Evolutionary conservation across 2,329 filamentous ascomycete species (phyloP).

Genomic region (Rhynchosporium agropyri): DNA sequence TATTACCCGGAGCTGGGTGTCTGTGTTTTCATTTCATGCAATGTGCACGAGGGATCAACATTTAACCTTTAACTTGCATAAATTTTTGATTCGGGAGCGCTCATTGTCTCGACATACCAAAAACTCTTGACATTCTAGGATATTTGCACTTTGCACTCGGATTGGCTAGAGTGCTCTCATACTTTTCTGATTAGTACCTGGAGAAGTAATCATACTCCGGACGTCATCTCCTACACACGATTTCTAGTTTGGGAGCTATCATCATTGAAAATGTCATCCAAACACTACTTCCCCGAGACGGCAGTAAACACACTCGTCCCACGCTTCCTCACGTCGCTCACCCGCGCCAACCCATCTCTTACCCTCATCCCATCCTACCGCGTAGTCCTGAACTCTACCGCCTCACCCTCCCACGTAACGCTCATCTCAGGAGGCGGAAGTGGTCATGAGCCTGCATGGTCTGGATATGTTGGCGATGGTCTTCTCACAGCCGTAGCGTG

Average conservation of each 20-base stretch:
- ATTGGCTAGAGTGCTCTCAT: too few species aligned
- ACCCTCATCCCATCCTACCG: conserved; percentile 50
- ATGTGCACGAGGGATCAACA: not conserved
- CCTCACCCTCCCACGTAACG: conserved; percentile 36
- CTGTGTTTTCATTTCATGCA: not conserved
- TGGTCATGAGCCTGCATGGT: conserved; percentile 54
- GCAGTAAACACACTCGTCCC: conserved; percentile 50
- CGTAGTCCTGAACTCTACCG: conserved; percentile 51
- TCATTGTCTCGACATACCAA: too few species aligned
- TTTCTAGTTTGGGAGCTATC: not conserved
- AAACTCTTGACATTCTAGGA: too few species aligned
- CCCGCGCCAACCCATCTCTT: conserved; percentile 48
- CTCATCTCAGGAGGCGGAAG: conserved; percentile 40
- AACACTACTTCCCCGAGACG: conserved; percentile 56
- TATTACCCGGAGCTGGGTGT: conserved; percentile 5
- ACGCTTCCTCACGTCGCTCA: conserved; percentile 51
- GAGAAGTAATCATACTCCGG: not conserved
- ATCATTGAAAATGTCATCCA: conserved; percentile 49
- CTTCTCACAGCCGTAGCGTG: conserved; percentile 63
- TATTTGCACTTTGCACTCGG: too few species aligned
- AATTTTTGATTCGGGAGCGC: not conserved
- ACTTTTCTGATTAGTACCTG: not conserved
- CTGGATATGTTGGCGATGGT: conserved; percentile 64
- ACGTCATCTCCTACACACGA: not conserved
- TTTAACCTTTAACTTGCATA: not conserved